Percentiles rank a stretch among this genome's conserved stretches.
phyloP scores from a whole-genome alignment of 257 asterid genomes.

The Coffea canephora region DNA sequence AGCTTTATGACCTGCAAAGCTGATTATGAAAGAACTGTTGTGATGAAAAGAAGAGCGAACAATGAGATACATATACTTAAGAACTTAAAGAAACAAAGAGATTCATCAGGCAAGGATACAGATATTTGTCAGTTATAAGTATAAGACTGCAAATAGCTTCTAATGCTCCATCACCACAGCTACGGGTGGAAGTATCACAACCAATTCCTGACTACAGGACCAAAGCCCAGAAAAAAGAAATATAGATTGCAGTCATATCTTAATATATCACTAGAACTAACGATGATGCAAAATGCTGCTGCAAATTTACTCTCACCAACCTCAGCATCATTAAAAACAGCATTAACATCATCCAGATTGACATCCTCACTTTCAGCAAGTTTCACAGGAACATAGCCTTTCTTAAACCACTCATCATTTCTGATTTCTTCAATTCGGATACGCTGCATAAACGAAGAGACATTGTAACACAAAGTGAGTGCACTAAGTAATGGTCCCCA shows the following conservation, averaged over 20 bases:
- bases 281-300: not conserved
- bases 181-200: not conserved
- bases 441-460: constrained; percentile 58
- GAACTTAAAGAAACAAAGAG: not conserved
- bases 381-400: constrained; percentile 65
- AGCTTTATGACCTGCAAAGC: not conserved
- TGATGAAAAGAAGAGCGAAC: too few relatives aligned
- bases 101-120: not conserved
- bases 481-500: not conserved
- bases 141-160: not conserved
- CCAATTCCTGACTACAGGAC: not conserved
- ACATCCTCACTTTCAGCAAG: constrained; percentile 78
- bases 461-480: not conserved
- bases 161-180: not conserved
- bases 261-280: not conserved
- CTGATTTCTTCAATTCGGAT: constrained; percentile 82
- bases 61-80: not conserved
- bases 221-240: not conserved
- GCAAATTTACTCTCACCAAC: constrained; percentile 41
- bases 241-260: not conserved
- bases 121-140: not conserved
- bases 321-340: constrained; percentile 97
- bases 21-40: not conserved
- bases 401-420: constrained; percentile 90
- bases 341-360: constrained; percentile 92